phyloP scores from a whole-genome alignment of 768 basidiomycete species.

The Naematelia encephala region DNA sequence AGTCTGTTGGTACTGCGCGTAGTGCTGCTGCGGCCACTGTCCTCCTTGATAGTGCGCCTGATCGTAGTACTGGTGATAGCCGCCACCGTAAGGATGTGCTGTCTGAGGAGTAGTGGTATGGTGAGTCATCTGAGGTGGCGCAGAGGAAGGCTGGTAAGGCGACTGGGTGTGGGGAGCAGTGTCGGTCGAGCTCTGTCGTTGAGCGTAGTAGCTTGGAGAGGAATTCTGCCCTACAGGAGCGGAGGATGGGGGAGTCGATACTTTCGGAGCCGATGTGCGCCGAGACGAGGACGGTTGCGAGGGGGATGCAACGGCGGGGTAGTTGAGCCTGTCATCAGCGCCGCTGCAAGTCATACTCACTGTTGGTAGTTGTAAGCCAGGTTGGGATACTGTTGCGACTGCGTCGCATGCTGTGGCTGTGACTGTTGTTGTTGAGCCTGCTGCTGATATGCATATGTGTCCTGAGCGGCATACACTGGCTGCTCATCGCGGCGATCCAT shows the following conservation, averaged over 20 bases:
- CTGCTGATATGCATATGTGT: slow-evolving; percentile 2
- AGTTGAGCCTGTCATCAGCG: slow-evolving; percentile 11
- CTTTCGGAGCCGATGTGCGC: slow-evolving; percentile 15
- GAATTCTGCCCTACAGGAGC: slow-evolving; percentile 13
- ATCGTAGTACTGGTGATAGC: slow-evolving; percentile 21
- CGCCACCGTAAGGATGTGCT: slow-evolving; percentile 16
- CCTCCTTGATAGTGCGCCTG: slow-evolving; percentile 3
- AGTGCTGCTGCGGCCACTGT: slow-evolving; percentile 20
- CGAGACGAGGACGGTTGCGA: slow-evolving; percentile 6
- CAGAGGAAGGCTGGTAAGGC: slow-evolving; percentile 21
- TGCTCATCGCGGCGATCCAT: slow-evolving; percentile 11
- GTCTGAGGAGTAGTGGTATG: slow-evolving; percentile 17
- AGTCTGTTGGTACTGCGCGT: background rate
- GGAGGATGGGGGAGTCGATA: slow-evolving; percentile 19
- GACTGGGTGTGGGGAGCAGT: slow-evolving; percentile 1
- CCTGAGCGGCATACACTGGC: slow-evolving; percentile 8
- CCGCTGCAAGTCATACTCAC: slow-evolving; percentile 1
- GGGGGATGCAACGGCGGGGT: background rate
- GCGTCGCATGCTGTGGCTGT: background rate
- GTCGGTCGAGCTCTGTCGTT: background rate
- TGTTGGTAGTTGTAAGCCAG: slow-evolving; percentile 5
- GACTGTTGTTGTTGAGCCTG: background rate
- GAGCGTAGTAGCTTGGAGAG: slow-evolving; percentile 6
- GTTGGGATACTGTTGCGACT: background rate
- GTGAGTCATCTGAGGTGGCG: slow-evolving; percentile 18